Conservation (phyloP, 805 yeast genomes). For the Kazachstania martiniae region DNA sequence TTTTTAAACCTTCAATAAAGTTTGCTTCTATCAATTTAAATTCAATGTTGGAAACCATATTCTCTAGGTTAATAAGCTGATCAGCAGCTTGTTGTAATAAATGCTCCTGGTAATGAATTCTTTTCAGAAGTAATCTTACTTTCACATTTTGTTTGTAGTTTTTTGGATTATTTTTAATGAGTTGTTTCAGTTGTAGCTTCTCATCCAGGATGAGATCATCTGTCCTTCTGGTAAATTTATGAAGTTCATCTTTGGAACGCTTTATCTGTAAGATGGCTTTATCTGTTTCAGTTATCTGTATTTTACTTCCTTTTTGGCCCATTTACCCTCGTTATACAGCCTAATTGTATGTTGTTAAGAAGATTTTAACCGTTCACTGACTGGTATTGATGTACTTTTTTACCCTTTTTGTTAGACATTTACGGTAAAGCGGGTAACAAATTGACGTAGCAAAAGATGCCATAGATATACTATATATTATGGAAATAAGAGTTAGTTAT, state of each 20-base stretch:
- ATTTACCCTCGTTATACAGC: too few relatives aligned
- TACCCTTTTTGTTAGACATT: neutral
- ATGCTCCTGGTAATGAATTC: slow-evolving; percentile 72
- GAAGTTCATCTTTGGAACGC: slow-evolving; percentile 75
- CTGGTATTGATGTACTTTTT: neutral
- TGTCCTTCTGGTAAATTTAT: slow-evolving; percentile 51
- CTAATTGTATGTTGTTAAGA: slow-evolving; percentile 7
- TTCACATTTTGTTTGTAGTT: slow-evolving; percentile 53
- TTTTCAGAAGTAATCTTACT: slow-evolving; percentile 46
- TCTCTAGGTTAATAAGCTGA: slow-evolving; percentile 73
- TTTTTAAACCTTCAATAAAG: slow-evolving; percentile 65
- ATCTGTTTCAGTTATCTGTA: slow-evolving; percentile 73
- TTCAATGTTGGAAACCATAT: slow-evolving; percentile 70
- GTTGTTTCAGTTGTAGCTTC: slow-evolving; percentile 26
- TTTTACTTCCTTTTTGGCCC: slow-evolving; percentile 35
- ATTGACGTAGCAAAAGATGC: too few relatives aligned
- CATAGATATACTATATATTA: too few relatives aligned
- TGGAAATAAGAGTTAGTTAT: too few relatives aligned
- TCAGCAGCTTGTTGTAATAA: slow-evolving; percentile 59
- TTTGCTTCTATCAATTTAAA: slow-evolving; percentile 83
- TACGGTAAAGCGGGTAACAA: too few relatives aligned
- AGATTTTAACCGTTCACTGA: neutral
- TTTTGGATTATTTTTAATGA: slow-evolving; percentile 25
- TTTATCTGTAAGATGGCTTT: slow-evolving; percentile 79
- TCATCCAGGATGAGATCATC: slow-evolving; percentile 50